Percentiles rank a stretch among this genome's conserved stretches.
These are phyloP conservation scores for Durotheca rogersii DNA, from an alignment of 495 filamentous ascomycete genomes.

Conservation along the genomic window DNA sequence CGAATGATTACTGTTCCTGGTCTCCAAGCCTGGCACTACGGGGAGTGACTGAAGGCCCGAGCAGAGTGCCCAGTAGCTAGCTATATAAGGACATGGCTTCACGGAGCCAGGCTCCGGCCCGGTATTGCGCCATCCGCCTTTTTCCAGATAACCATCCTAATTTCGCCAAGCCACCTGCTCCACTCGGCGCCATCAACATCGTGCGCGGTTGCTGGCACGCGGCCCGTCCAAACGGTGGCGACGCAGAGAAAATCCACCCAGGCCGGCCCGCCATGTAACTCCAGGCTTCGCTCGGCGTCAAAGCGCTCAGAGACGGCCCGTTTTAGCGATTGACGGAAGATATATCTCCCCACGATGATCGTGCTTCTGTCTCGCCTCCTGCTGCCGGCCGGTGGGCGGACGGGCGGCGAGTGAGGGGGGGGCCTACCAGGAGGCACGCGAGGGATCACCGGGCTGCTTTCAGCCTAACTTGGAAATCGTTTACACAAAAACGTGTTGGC, in stretches of 20 bases:
- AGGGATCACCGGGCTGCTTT: too few relatives aligned
- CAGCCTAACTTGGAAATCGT: too few relatives aligned
- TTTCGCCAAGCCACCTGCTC: conserved; percentile 30
- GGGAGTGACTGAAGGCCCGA: conserved; percentile 1
- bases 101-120: conserved; percentile 26
- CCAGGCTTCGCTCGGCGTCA: background rate
- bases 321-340: conserved; percentile 15
- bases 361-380: too few relatives aligned
- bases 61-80: too few relatives aligned
- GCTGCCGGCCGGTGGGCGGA: conserved; percentile 29
- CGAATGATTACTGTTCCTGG: too few relatives aligned
- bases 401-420: too few relatives aligned
- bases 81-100: conserved; percentile 26
- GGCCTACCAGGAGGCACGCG: too few relatives aligned
- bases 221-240: too few relatives aligned
- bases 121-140: conserved; percentile 25
- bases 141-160: conserved; percentile 31
- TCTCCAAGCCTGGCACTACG: conserved; percentile 4
- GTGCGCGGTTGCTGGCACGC: too few relatives aligned
- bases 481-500: too few relatives aligned
- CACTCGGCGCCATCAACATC: conserved; percentile 21
- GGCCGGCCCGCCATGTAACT: conserved; percentile 8
- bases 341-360: too few relatives aligned
- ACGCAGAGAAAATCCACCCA: conserved; percentile 21
- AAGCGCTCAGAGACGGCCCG: conserved; percentile 19